phyloP scores from a whole-genome alignment of 2,329 filamentous ascomycete genomes.

The Laburnicola sp. region DNA sequence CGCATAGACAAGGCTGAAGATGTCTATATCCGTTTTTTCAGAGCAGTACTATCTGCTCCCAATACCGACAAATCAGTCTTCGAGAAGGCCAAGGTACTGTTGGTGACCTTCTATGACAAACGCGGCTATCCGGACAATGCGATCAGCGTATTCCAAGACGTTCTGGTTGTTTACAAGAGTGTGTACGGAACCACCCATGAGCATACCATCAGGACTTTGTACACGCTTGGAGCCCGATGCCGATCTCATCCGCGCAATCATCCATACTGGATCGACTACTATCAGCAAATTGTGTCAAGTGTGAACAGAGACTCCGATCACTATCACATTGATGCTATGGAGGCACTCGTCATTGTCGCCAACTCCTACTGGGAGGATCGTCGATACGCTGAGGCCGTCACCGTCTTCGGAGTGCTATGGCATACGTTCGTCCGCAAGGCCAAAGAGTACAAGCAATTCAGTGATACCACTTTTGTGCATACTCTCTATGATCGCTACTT shows the following conservation, averaged over 20 bases:
- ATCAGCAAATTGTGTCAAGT: conserved; percentile 51
- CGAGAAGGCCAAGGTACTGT: conserved; percentile 37
- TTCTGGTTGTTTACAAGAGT: conserved; percentile 41
- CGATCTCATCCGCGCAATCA: conserved; percentile 46
- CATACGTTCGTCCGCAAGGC: conserved; percentile 49
- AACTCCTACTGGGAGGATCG: conserved; percentile 53
- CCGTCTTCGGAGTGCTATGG: conserved; percentile 51
- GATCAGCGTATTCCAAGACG: conserved; percentile 42
- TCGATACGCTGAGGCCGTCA: conserved; percentile 48
- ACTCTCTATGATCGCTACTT: conserved; percentile 52
- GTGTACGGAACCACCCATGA: conserved; percentile 45
- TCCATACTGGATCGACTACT: conserved; percentile 52
- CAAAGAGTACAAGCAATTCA: conserved; percentile 50
- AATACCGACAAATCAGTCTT: conserved; percentile 37
- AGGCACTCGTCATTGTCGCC: conserved; percentile 48
- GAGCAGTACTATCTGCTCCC: conserved; percentile 38
- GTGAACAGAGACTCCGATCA: conserved; percentile 47
- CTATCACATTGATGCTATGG: conserved; percentile 46
- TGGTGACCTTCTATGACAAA: conserved; percentile 46
- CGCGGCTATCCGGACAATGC: conserved; percentile 45
- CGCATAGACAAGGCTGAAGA: conserved; percentile 46
- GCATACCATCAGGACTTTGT: conserved; percentile 53
- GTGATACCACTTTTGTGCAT: conserved; percentile 46
- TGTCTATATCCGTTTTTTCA: conserved; percentile 45
- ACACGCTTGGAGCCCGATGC: conserved; percentile 49